These are phyloP conservation scores for Priceomyces medius DNA, from an alignment of 805 yeast species.

Conservation along the genomic window DNA sequence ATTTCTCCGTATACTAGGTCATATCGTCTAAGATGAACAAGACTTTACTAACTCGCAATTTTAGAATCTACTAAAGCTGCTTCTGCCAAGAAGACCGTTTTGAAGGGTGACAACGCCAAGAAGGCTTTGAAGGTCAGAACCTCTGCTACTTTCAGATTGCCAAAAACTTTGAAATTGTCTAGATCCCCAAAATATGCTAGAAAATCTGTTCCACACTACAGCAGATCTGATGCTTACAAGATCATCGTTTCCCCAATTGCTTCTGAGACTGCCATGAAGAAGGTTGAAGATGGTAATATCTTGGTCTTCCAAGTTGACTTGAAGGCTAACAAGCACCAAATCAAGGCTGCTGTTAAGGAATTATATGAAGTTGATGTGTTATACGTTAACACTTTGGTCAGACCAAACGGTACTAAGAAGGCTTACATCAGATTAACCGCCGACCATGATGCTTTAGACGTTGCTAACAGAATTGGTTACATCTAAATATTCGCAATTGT, in stretches of 20 bases:
- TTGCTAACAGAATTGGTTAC: conserved; percentile 99
- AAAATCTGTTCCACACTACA: conserved; percentile 96
- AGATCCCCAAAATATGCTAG: conserved; percentile 94
- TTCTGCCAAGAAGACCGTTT: conserved; percentile 98
- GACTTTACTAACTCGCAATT: conserved; percentile 25
- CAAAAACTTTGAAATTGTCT: conserved; percentile 93
- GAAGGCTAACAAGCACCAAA: conserved; percentile 97
- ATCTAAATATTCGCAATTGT: conserved; percentile 50
- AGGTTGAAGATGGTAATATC: conserved; percentile 99
- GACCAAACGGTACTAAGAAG: conserved; percentile 99
- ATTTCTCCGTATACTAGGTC: no score
- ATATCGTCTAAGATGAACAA: no score
- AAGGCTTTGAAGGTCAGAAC: conserved; percentile 94
- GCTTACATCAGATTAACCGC: conserved; percentile 99
- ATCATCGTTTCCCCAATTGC: conserved; percentile 92
- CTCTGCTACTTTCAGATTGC: conserved; percentile 91
- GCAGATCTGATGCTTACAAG: conserved; percentile 95
- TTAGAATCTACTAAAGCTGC: conserved; percentile 75
- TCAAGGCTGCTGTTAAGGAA: conserved; percentile 97
- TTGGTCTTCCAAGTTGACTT: conserved; percentile 97
- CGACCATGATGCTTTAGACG: conserved; percentile 98
- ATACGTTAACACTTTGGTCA: conserved; percentile 93
- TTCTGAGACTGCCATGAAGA: conserved; percentile 98
- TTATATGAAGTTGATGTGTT: conserved; percentile 94
- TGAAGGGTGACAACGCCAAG: conserved; percentile 92